A percentile compares a stretch with the other conserved stretches of the same genome.
These are phyloP conservation scores for Anacardium occidentale DNA, from an alignment of 345 rosid genomes.

Conservation along the genomic window DNA sequence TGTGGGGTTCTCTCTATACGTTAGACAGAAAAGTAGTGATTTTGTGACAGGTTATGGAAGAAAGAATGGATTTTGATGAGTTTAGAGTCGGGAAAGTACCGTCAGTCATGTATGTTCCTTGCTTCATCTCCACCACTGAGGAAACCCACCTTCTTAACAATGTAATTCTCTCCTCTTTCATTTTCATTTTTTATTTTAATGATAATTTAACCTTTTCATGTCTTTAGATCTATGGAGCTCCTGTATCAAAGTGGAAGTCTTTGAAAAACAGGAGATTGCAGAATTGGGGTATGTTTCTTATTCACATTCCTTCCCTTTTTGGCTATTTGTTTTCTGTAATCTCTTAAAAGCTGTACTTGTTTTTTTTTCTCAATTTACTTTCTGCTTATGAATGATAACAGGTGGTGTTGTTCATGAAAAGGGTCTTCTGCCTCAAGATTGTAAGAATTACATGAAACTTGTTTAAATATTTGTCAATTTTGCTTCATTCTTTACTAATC, in stretches of 20 bases:
- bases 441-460: slow-evolving; percentile 44
- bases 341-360: background rate
- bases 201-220: background rate
- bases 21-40: too few species aligned
- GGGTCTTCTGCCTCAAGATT: slow-evolving; percentile 85
- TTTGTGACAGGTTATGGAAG: slow-evolving; percentile 22
- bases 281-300: slow-evolving; percentile 66
- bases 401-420: slow-evolving; percentile 97
- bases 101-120: slow-evolving; percentile 61
- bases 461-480: background rate
- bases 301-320: background rate
- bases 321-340: slow-evolving; percentile 9
- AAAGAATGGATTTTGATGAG: slow-evolving; percentile 32
- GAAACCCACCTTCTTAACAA: slow-evolving; percentile 54
- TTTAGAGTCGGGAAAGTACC: slow-evolving; percentile 62
- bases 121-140: slow-evolving; percentile 56
- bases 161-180: slow-evolving; percentile 27
- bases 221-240: slow-evolving; percentile 60
- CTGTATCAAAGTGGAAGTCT: slow-evolving; percentile 76
- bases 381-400: slow-evolving; percentile 31
- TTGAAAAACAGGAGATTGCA: slow-evolving; percentile 87
- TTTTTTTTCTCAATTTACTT: background rate
- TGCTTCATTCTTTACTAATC: background rate
- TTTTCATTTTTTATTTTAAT: background rate
- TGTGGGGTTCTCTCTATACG: too few species aligned